Base-by-base conservation (phyloP, 208 protist genomes). In the Acanthamoeba lenticulata region DNA sequence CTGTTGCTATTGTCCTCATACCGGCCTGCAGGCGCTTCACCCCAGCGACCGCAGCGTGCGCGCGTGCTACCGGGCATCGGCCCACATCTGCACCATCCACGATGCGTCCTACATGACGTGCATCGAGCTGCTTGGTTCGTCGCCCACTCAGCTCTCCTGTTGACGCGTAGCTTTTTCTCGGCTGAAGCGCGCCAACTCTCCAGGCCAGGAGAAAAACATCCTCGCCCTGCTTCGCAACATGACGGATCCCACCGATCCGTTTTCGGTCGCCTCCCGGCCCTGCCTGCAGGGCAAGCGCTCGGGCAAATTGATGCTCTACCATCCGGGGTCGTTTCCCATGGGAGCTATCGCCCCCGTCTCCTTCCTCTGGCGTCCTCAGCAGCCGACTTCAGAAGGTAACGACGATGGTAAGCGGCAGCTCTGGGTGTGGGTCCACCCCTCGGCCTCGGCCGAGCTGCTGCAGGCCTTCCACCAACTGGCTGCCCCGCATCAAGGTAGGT, bases 391-490 rank as follows among this genome's bases (percentile, higher is more conserved):
- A 13, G 38, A n/a, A 13, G 67, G 79, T n/a, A 45, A 72, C 55
- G 5, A 1, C 27, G 21, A 24, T 57, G 42, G 3, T 36, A 77
- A 9, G 21, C 55, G 9, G 49, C 47, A 13, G 13, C 34, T 96
- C 1, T 96, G 92, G 94, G 9, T 96, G 60, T 96, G 95, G 95
- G 65, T 96, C 27, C 95, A 96, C 57, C 94, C 95, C 1, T 42
- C 90, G 17, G 85, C 90, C 38, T 77, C 34, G 32, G 67, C 29
- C 4, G 49, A 79, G 32, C 49, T 93, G 40, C 44, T 65, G 2
- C 40, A 65, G 24, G 49, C 36, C 57, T 74, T 92, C 24, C 38
- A 49, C 47, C 21, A 49, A 9, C 5, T 60, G 19, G 24, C 79
- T 38, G 1, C 44, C 3, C 32, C 17, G 40, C 36, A 49, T 36